Conservation (phyloP, 2,329 filamentous ascomycete genomes). For the Lachnellula willkommii region DNA sequence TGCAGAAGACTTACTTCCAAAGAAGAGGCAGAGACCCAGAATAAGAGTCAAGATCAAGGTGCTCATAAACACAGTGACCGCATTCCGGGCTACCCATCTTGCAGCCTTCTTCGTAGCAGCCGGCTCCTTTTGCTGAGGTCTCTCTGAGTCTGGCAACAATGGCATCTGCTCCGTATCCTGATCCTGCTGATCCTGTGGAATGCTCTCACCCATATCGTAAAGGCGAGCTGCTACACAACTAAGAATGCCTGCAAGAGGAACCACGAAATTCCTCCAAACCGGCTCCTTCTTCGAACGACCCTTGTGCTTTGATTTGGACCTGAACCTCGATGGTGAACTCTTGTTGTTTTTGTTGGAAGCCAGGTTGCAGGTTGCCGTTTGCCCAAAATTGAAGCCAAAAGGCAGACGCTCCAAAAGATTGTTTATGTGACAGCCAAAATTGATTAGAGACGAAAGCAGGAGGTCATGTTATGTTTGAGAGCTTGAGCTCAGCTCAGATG, state of each 20-base stretch:
- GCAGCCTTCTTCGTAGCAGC: conserved; percentile 11
- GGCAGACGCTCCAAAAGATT: not conserved
- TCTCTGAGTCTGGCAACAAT: conserved; percentile 16
- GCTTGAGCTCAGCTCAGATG: not conserved
- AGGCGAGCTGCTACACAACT: conserved; percentile 17
- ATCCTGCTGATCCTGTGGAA: conserved; percentile 4
- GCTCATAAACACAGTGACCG: conserved; percentile 22
- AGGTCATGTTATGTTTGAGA: not conserved
- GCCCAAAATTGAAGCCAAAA: conserved; percentile 6
- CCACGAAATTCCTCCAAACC: conserved; percentile 18
- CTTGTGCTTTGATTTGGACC: not conserved
- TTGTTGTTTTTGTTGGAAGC: conserved; percentile 4
- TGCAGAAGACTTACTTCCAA: conserved; percentile 17
- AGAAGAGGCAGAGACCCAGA: conserved; percentile 24
- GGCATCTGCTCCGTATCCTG: conserved; percentile 19
- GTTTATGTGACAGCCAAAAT: not conserved
- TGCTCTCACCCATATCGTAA: conserved; percentile 22
- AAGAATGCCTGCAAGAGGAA: conserved; percentile 18
- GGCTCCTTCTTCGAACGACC: not conserved
- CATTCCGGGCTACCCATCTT: conserved; percentile 20
- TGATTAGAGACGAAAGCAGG: not conserved
- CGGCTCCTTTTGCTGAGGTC: not conserved
- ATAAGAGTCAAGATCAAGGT: conserved; percentile 23
- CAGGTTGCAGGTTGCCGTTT: conserved; percentile 5
- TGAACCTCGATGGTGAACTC: conserved; percentile 3